Evolutionary conservation across 345 rosid species (phyloP).

Genomic region (Adansonia digitata): DNA sequence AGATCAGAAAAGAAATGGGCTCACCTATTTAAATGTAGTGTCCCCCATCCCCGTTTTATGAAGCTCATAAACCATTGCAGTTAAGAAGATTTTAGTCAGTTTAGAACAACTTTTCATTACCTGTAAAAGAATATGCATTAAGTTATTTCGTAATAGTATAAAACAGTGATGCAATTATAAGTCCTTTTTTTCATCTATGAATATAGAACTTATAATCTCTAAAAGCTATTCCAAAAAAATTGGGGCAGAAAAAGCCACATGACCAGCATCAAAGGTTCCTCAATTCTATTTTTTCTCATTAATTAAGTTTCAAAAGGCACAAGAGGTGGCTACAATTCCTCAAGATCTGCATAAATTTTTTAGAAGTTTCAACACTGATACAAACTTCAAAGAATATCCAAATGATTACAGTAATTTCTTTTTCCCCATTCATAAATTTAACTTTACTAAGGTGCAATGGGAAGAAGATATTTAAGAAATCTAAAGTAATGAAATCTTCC

Average conservation of each 20-base stretch:
- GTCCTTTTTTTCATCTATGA: not conserved
- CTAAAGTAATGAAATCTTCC: not conserved
- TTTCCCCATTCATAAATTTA: not conserved
- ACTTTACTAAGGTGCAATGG: not conserved
- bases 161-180: not conserved
- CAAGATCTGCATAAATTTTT: not conserved
- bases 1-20: not conserved
- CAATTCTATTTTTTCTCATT: not conserved
- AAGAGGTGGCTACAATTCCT: not conserved
- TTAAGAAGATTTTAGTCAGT: slow-evolving; percentile 74
- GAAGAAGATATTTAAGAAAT: not conserved
- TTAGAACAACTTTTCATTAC: slow-evolving; percentile 70
- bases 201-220: not conserved
- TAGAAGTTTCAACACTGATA: not conserved
- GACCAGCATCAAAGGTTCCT: not conserved
- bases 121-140: slow-evolving; percentile 28
- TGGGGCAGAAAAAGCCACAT: too few relatives aligned
- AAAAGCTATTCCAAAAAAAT: not conserved
- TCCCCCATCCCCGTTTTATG: slow-evolving; percentile 93
- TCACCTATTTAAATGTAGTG: slow-evolving; percentile 76
- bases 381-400: not conserved
- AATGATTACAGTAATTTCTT: not conserved
- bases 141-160: not conserved
- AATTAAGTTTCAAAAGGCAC: not conserved
- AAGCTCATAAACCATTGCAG: slow-evolving; percentile 92